These are phyloP conservation scores for Aspergillus conjunctus DNA, from an alignment of 495 filamentous ascomycete species.

Conservation along the genomic window DNA sequence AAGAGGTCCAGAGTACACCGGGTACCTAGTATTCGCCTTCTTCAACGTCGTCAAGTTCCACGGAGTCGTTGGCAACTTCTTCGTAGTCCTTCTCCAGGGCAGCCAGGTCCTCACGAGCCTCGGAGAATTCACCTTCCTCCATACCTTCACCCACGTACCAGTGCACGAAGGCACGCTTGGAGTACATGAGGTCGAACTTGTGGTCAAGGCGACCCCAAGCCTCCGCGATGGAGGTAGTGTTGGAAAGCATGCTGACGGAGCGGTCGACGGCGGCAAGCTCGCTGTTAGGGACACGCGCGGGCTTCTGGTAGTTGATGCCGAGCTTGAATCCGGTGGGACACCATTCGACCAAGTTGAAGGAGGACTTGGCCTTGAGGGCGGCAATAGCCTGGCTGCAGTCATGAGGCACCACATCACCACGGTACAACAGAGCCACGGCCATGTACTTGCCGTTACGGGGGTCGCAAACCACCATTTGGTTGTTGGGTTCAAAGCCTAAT, in stretches of 20 bases:
- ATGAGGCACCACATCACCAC: slow-evolving; percentile 83
- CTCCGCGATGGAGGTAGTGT: slow-evolving; percentile 89
- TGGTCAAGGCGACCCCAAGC: slow-evolving; percentile 86
- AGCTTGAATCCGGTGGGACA: slow-evolving; percentile 97
- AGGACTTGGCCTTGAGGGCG: slow-evolving; percentile 79
- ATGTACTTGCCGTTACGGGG: slow-evolving; percentile 94
- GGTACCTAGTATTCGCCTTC: slow-evolving; percentile 68
- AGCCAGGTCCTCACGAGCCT: slow-evolving; percentile 87
- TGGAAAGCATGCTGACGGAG: slow-evolving; percentile 86
- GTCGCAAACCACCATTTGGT: slow-evolving; percentile 96
- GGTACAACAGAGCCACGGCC: slow-evolving; percentile 87
- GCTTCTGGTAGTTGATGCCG: slow-evolving; percentile 92
- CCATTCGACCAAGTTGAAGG: slow-evolving; percentile 94
- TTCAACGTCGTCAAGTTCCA: slow-evolving; percentile 61
- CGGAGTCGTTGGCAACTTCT: slow-evolving; percentile 78
- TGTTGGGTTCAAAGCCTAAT: slow-evolving; percentile 84
- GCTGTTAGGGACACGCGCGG: slow-evolving; percentile 71
- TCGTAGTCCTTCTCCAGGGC: slow-evolving; percentile 92
- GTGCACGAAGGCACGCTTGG: slow-evolving; percentile 91
- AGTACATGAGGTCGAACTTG: slow-evolving; percentile 98
- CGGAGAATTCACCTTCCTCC: slow-evolving; percentile 93
- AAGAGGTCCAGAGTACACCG: background rate
- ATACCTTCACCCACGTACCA: slow-evolving; percentile 97
- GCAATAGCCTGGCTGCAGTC: slow-evolving; percentile 81
- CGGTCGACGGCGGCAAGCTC: slow-evolving; percentile 85